Evolutionary conservation across 1,139 yeast genomes (phyloP).

Genomic region (Torulaspora pretoriensis): DNA sequence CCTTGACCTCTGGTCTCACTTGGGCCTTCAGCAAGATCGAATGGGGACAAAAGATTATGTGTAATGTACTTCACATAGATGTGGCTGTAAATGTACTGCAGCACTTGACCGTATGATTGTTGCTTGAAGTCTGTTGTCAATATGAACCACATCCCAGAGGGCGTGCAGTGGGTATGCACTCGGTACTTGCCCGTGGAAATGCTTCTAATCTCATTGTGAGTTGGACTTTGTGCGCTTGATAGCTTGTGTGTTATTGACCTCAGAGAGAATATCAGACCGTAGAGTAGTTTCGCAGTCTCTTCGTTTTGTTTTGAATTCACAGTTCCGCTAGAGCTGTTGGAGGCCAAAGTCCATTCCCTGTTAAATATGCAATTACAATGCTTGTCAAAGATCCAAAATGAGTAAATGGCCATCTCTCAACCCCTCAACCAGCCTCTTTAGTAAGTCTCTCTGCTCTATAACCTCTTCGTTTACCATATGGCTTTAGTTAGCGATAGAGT

Average conservation of each 20-base stretch:
- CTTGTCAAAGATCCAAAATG: constrained; percentile 84
- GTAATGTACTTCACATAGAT: constrained; percentile 67
- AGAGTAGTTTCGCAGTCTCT: constrained; percentile 70
- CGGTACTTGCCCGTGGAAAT: constrained; percentile 71
- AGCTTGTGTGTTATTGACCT: constrained; percentile 69
- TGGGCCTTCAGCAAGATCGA: constrained; percentile 32
- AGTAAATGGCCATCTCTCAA: constrained; percentile 53
- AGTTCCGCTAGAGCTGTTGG: constrained; percentile 41
- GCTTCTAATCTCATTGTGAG: constrained; percentile 52
- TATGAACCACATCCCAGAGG: constrained; percentile 72
- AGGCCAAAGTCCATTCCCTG: constrained; percentile 50
- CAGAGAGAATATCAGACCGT: constrained; percentile 82
- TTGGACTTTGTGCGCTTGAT: constrained; percentile 30
- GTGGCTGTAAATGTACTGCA: constrained; percentile 64
- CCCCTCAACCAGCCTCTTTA: background rate
- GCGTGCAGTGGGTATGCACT: constrained; percentile 75
- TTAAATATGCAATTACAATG: constrained; percentile 78
- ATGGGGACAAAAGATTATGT: constrained; percentile 44
- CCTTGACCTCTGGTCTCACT: constrained; percentile 34
- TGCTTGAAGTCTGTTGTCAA: constrained; percentile 64
- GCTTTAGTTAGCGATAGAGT: background rate
- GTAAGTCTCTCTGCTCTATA: background rate
- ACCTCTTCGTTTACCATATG: background rate
- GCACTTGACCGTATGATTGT: constrained; percentile 55
- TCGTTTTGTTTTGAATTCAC: constrained; percentile 56